Percentiles rank a stretch among this genome's conserved stretches.
Evolutionary conservation across 768 basidiomycete genomes (phyloP).

Genomic region (Leccinum uliginosum): DNA sequence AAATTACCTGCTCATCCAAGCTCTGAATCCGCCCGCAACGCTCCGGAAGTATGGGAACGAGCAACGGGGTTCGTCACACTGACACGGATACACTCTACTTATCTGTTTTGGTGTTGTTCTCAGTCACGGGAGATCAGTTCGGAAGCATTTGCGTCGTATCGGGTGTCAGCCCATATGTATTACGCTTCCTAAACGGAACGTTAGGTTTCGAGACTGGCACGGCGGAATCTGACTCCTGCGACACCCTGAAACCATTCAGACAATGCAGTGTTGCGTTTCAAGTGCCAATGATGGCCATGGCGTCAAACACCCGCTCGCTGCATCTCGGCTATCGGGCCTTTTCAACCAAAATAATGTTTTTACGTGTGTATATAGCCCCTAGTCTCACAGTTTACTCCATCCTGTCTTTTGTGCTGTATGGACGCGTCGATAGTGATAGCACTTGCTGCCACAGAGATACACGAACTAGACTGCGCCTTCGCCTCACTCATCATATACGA

Average conservation of each 20-base stretch:
- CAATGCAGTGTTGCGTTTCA: background rate
- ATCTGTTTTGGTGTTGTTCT: no score
- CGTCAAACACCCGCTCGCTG: background rate
- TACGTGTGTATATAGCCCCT: background rate
- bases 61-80: no score
- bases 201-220: no score
- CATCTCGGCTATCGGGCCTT: background rate
- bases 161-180: no score
- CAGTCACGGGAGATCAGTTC: no score
- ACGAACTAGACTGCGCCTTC: background rate
- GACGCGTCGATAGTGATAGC: background rate
- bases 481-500: constrained; percentile 5
- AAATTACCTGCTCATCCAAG: no score
- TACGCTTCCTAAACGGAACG: no score
- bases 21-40: no score
- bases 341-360: background rate
- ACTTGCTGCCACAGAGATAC: background rate
- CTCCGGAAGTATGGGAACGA: no score
- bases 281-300: background rate
- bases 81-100: background rate
- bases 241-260: background rate
- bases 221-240: no score
- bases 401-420: no score
- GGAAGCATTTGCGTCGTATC: no score
- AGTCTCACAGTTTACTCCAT: background rate